Conservation (phyloP, 2,329 filamentous ascomycete species). For the Aspergillus novofumigatus region DNA sequence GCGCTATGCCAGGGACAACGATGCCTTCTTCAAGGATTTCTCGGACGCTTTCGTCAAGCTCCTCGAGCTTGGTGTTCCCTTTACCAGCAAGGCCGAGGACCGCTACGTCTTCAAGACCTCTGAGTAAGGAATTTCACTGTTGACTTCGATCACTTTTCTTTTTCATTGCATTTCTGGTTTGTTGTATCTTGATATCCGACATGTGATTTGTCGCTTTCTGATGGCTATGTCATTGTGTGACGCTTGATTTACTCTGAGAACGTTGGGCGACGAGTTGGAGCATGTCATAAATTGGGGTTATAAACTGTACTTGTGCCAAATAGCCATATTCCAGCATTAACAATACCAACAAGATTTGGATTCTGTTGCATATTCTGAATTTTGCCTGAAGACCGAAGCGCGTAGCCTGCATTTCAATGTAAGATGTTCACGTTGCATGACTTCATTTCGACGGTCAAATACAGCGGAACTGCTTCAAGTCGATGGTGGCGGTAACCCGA, state of each 20-base stretch:
- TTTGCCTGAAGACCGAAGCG: no score
- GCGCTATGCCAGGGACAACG: conserved; percentile 86
- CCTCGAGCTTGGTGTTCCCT: conserved; percentile 92
- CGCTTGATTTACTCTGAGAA: neutral
- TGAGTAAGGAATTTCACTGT: conserved; percentile 23
- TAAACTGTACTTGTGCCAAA: neutral
- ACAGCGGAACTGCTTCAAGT: neutral
- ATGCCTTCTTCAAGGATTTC: conserved; percentile 92
- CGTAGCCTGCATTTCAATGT: neutral
- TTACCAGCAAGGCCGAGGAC: conserved; percentile 60
- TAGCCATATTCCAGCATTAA: neutral
- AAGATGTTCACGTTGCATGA: neutral
- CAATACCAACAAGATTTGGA: neutral
- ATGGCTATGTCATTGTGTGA: neutral
- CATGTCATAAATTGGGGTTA: neutral
- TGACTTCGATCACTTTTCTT: conserved; percentile 9
- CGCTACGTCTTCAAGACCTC: conserved; percentile 62
- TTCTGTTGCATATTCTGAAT: neutral
- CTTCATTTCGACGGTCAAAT: neutral
- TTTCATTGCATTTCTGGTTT: conserved; percentile 7
- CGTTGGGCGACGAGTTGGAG: neutral
- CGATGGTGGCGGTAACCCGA: neutral
- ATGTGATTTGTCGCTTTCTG: conserved; percentile 2
- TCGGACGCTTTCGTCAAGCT: conserved; percentile 71
- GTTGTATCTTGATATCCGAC: conserved; percentile 21